Evolutionary conservation across 139 green algal genomes (phyloP).

Genomic region (Coelastrella sp.): DNA sequence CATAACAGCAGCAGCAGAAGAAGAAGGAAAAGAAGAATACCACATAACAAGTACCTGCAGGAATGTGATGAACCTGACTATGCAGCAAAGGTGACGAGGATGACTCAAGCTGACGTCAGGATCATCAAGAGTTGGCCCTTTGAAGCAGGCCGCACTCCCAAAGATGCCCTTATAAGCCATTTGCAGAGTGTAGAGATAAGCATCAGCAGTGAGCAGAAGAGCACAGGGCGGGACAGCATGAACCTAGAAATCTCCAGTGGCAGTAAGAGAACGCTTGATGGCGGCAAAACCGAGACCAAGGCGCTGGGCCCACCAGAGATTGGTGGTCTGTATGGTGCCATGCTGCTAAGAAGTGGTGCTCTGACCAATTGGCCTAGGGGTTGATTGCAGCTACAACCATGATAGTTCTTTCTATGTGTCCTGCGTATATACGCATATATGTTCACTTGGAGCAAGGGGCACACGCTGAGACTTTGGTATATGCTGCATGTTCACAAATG

Average conservation of each 20-base stretch:
- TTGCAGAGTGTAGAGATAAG: not conserved
- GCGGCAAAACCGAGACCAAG: not conserved
- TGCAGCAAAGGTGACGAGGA: not conserved
- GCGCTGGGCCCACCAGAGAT: not conserved
- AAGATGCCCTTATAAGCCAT: not conserved
- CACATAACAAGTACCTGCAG: not conserved
- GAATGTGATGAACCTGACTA: not conserved
- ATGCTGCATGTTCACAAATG: too few relatives aligned
- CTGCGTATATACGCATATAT: too few relatives aligned
- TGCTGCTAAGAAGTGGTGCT: not conserved
- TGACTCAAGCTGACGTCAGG: not conserved
- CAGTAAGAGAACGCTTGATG: not conserved
- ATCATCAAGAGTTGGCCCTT: not conserved
- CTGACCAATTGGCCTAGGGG: not conserved
- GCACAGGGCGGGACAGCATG: not conserved
- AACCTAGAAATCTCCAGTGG: not conserved
- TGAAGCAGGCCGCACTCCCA: not conserved
- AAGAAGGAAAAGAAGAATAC: too few relatives aligned
- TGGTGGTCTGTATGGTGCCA: not conserved
- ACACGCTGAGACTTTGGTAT: too few relatives aligned
- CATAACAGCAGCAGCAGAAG: not conserved
- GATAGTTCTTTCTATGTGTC: too few relatives aligned
- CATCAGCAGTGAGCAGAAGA: not conserved
- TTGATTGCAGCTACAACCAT: not conserved
- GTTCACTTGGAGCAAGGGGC: too few relatives aligned